These are phyloP conservation scores for Talaromyces atroroseus DNA, from an alignment of 2,329 filamentous ascomycete genomes.

Conservation along the genomic window DNA sequence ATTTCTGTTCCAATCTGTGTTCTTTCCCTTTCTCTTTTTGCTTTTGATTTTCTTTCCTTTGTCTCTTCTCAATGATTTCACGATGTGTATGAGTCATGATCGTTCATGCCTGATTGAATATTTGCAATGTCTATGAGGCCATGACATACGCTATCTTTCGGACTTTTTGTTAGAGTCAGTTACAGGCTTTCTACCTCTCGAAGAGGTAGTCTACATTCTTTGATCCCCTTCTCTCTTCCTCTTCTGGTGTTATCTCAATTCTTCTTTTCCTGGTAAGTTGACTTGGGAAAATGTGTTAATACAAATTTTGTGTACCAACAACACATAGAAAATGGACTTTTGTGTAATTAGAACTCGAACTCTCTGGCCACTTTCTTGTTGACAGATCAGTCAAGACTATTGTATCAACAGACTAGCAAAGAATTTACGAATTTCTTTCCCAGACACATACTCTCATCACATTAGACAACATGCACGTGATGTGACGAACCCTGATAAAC, in stretches of 20 bases:
- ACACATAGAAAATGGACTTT: neutral
- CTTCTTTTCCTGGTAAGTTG: neutral
- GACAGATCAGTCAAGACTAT: neutral
- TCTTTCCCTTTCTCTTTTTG: neutral
- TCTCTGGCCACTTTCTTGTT: neutral
- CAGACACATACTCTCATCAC: too few relatives aligned
- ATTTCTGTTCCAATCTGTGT: neutral
- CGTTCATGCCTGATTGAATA: neutral
- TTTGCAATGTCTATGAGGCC: neutral
- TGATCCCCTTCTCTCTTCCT: neutral
- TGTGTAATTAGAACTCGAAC: neutral
- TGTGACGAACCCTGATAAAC: too few relatives aligned
- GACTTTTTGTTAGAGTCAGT: neutral
- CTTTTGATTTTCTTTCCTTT: neutral
- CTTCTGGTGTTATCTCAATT: neutral
- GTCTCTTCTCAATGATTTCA: neutral
- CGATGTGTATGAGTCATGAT: conserved; percentile 4
- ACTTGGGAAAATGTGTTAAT: neutral
- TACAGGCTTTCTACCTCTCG: neutral
- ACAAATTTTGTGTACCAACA: neutral
- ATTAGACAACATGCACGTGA: too few relatives aligned
- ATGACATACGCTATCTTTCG: neutral
- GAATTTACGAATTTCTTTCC: too few relatives aligned
- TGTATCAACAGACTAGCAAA: neutral
- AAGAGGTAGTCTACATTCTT: neutral